Percentiles rank a stretch among this genome's conserved stretches.
These are phyloP conservation scores for Debaryomycetaceae sp. DNA, from an alignment of 1,139 yeast genomes.

Conservation along the genomic window DNA sequence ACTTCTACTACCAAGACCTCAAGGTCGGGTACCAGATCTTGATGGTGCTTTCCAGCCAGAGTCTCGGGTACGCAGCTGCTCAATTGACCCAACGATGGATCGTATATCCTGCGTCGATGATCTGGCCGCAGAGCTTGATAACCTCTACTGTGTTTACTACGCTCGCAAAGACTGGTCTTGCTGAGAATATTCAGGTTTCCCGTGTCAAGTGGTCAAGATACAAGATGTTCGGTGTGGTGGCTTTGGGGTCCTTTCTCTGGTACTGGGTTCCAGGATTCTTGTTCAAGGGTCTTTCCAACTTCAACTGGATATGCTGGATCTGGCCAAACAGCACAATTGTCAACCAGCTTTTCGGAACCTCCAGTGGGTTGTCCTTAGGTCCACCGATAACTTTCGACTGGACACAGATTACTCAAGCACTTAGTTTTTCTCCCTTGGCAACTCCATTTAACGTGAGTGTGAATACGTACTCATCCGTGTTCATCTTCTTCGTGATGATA, in stretches of 20 bases:
- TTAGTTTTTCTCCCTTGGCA: constrained; percentile 15
- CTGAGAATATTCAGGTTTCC: constrained; percentile 8
- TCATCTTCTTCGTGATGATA: constrained; percentile 40
- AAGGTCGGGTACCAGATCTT: constrained; percentile 45
- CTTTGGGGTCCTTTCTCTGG: constrained; percentile 15
- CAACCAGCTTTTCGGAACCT: constrained; percentile 51
- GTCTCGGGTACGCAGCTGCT: constrained; percentile 21
- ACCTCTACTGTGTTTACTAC: constrained; percentile 23
- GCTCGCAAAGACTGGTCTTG: constrained; percentile 12
- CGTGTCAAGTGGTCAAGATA: constrained; percentile 12
- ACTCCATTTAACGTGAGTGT: constrained; percentile 18
- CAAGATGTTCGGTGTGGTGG: constrained; percentile 17
- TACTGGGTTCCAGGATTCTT: constrained; percentile 24
- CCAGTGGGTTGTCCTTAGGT: constrained; percentile 46
- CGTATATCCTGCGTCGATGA: constrained; percentile 21
- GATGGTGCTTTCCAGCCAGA: constrained; percentile 31
- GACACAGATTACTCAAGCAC: constrained; percentile 41
- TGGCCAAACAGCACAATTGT: constrained; percentile 35
- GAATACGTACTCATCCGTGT: constrained; percentile 15
- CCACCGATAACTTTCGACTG: constrained; percentile 58
- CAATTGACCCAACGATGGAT: constrained; percentile 19
- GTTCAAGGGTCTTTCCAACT: constrained; percentile 33
- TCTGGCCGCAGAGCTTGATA: constrained; percentile 23
- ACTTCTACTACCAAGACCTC: constrained; percentile 39
- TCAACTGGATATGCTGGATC: constrained; percentile 28